phyloP scores from a whole-genome alignment of 257 asterid genomes.

The Solanum pinnatisectum region DNA sequence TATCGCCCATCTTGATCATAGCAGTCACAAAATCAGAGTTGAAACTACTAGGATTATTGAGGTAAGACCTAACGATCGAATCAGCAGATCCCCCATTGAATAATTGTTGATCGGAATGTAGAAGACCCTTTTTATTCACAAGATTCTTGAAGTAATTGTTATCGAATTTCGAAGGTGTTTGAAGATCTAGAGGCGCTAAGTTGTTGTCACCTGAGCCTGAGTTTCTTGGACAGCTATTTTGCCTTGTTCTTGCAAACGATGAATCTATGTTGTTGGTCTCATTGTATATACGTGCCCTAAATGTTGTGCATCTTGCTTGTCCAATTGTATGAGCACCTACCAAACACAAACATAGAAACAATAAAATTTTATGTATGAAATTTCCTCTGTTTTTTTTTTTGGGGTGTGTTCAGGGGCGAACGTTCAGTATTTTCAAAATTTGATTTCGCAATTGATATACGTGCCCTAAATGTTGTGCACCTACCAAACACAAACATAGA shows the following conservation, averaged over 20 bases:
- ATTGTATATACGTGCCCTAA: conserved; percentile 71
- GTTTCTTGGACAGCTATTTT: conserved; percentile 46
- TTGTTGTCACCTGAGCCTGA: conserved; percentile 69
- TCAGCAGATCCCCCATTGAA: conserved; percentile 2
- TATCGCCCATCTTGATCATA: conserved; percentile 84
- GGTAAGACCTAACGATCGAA: not conserved
- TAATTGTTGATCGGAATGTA: conserved; percentile 10
- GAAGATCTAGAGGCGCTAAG: conserved; percentile 14
- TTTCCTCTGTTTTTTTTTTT: not conserved
- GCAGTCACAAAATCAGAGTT: conserved; percentile 46
- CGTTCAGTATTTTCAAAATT: no score
- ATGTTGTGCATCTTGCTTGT: conserved; percentile 69
- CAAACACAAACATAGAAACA: not conserved
- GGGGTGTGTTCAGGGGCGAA: not conserved
- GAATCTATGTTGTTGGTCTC: conserved; percentile 49
- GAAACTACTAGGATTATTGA: conserved; percentile 23
- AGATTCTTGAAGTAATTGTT: conserved; percentile 5
- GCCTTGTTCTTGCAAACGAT: conserved; percentile 40
- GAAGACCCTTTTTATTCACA: not conserved
- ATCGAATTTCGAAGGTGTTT: conserved; percentile 4
- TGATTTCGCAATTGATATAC: conserved; percentile 31
- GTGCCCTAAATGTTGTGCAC: conserved; percentile 63
- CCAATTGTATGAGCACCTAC: conserved; percentile 90
- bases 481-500: conserved; percentile 5
- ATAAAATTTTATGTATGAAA: not conserved